Evolutionary conservation across 371 early-diverging fungal species (phyloP).

Genomic region (Basidiobolus meristosporus): DNA sequence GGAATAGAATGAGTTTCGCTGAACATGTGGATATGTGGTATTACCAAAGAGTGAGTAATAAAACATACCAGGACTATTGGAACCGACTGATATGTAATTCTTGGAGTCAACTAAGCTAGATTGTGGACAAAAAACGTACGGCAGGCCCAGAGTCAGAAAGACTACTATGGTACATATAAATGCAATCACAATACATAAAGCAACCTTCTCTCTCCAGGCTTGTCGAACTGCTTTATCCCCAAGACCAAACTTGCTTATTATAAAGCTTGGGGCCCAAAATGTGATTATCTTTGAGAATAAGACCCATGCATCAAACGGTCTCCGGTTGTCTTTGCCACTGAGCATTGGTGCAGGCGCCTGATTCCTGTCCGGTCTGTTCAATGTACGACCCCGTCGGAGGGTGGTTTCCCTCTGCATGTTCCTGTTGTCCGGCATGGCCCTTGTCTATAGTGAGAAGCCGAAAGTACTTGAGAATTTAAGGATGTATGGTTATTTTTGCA

Average conservation of each 20-base stretch:
- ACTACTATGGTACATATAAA: constrained; percentile 33
- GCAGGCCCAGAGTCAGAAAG: constrained; percentile 37
- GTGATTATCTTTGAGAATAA: constrained; percentile 50
- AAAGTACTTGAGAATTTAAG: no score
- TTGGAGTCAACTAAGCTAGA: constrained; percentile 3
- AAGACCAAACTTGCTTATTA: constrained; percentile 21
- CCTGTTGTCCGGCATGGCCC: no score
- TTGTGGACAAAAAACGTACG: constrained; percentile 26
- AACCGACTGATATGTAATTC: constrained; percentile 4
- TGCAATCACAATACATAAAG: constrained; percentile 50
- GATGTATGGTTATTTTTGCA: no score
- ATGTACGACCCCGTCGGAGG: constrained; percentile 14
- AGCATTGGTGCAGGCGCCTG: constrained; percentile 51
- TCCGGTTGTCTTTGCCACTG: constrained; percentile 30
- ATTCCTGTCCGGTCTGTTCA: constrained; percentile 52
- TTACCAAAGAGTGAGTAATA: no score
- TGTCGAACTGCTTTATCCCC: constrained; percentile 48
- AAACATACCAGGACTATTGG: background rate
- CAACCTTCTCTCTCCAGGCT: constrained; percentile 86
- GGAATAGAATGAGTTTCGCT: no score
- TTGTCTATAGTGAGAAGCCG: no score
- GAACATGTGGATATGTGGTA: no score
- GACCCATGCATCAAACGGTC: constrained; percentile 43
- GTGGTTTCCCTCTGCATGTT: no score
- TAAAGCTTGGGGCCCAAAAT: constrained; percentile 51